These are phyloP conservation scores for Pythium utonaiense DNA, from an alignment of 352 stramenopile species.

Conservation along the genomic window DNA sequence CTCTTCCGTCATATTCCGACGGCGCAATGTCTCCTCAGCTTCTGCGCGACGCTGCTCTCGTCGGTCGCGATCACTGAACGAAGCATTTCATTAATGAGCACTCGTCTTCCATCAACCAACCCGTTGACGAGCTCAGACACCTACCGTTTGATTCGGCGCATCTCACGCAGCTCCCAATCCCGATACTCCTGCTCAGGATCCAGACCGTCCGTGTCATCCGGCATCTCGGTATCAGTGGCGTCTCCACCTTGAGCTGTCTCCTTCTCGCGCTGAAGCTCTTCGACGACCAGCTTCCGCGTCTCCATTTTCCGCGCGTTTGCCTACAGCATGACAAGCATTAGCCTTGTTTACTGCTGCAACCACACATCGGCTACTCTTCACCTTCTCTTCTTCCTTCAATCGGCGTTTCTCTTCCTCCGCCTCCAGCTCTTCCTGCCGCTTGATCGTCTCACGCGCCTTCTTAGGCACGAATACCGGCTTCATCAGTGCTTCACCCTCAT, in stretches of 20 bases:
- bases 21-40: constrained; percentile 79
- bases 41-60: constrained; percentile 81
- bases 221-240: constrained; percentile 83
- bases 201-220: constrained; percentile 87
- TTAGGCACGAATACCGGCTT: constrained; percentile 93
- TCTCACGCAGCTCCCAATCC: constrained; percentile 93
- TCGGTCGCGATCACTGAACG: constrained; percentile 71
- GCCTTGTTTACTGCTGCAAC: no score
- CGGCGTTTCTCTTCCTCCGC: constrained; percentile 63
- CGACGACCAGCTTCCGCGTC: constrained; percentile 67
- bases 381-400: constrained; percentile 54
- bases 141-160: constrained; percentile 90
- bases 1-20: constrained; percentile 95
- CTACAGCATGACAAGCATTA: constrained; percentile 14
- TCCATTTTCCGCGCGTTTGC: constrained; percentile 58
- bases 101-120: no score
- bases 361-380: no score
- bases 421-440: constrained; percentile 71
- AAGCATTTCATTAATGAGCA: not conserved
- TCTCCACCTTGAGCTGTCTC: constrained; percentile 36
- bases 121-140: no score
- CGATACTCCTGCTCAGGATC: constrained; percentile 89
- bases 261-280: constrained; percentile 71
- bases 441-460: constrained; percentile 81
- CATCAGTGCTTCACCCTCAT: constrained; percentile 69